phyloP scores from a whole-genome alignment of 176 grass and related monocot genomes.

The Carex myosuroides region DNA sequence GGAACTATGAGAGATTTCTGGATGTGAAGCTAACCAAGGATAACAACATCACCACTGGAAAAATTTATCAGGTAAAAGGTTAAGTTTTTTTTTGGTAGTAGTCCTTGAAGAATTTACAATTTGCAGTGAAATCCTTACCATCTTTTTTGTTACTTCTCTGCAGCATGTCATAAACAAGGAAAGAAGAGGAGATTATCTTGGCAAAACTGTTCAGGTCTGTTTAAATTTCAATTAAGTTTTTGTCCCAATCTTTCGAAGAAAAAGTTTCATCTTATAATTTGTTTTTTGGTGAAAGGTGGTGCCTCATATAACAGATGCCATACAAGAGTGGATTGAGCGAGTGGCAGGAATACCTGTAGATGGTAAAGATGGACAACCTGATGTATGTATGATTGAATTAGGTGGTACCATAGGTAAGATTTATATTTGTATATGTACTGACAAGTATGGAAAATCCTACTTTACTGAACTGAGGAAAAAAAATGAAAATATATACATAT shows the following conservation, averaged over 20 bases:
- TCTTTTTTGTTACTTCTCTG: background rate
- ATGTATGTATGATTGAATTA: constrained; percentile 47
- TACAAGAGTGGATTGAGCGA: constrained; percentile 46
- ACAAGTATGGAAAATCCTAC: background rate
- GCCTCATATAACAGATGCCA: constrained; percentile 46
- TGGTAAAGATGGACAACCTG: constrained; percentile 34
- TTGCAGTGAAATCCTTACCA: background rate
- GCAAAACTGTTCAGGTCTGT: constrained; percentile 47
- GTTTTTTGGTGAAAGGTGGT: constrained; percentile 27
- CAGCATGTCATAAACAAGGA: constrained; percentile 44
- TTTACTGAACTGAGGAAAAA: background rate
- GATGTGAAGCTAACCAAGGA: constrained; percentile 41
- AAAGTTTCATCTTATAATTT: background rate
- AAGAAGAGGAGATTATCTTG: constrained; percentile 48
- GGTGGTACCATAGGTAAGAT: constrained; percentile 41
- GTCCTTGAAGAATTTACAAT: constrained; percentile 4
- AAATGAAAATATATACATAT: background rate
- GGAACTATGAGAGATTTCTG: constrained; percentile 48
- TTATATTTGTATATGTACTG: background rate
- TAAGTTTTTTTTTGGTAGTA: background rate
- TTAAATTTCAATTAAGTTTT: background rate
- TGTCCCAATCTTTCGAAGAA: background rate
- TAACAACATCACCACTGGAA: constrained; percentile 48
- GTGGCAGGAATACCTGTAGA: constrained; percentile 35
- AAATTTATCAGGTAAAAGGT: constrained; percentile 40